These are phyloP conservation scores for Calonectria multiphialidica DNA, from an alignment of 2,329 filamentous ascomycete species.

Conservation along the genomic window DNA sequence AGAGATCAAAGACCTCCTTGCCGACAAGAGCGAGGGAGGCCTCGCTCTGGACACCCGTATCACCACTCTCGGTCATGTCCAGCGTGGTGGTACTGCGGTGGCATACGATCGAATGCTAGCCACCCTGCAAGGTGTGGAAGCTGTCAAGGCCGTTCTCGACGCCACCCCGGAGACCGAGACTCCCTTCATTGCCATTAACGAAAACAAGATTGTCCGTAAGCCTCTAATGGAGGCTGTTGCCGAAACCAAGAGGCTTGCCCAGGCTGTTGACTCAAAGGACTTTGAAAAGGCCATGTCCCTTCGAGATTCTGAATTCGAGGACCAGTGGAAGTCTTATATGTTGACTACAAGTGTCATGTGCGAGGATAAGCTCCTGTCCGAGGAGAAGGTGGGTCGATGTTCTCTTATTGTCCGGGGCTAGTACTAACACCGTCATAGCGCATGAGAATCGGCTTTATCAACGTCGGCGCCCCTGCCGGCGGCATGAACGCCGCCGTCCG, in stretches of 20 bases:
- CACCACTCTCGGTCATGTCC: constrained; percentile 96
- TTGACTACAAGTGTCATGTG: constrained; percentile 89
- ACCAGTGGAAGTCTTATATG: constrained; percentile 91
- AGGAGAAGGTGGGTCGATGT: constrained; percentile 71
- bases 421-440: constrained; percentile 64
- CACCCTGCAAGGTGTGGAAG: constrained; percentile 94
- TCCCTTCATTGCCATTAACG: constrained; percentile 94
- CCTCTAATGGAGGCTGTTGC: constrained; percentile 90
- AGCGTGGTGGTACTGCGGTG: constrained; percentile 91
- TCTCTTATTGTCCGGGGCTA: not conserved
- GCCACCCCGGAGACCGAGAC: constrained; percentile 90
- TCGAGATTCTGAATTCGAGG: constrained; percentile 92
- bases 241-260: constrained; percentile 86
- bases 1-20: constrained; percentile 90
- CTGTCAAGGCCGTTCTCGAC: constrained; percentile 90
- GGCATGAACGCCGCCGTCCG: constrained; percentile 98
- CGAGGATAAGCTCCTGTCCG: constrained; percentile 73
- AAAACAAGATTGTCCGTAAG: constrained; percentile 96
- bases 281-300: constrained; percentile 90
- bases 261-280: constrained; percentile 85
- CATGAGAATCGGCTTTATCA: constrained; percentile 95
- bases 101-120: constrained; percentile 95
- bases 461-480: constrained; percentile 95
- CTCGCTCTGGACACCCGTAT: constrained; percentile 91
- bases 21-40: constrained; percentile 72